Conservation (phyloP, 2,329 filamentous ascomycete genomes). For the Myriosclerotinia scirpicola region DNA sequence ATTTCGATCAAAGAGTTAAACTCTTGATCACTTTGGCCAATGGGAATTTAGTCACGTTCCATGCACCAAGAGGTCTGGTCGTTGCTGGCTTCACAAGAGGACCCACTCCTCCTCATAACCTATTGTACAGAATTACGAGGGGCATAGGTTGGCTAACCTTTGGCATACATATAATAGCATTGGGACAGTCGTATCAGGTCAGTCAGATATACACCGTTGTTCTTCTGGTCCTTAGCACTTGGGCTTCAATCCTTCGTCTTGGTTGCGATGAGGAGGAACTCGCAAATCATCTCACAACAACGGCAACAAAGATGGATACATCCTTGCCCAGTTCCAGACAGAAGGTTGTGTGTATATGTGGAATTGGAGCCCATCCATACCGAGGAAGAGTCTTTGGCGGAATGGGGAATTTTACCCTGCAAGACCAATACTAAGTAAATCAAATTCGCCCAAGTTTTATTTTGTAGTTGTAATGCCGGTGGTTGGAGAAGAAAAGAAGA, state of each 20-base stretch:
- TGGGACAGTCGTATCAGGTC: conserved; percentile 20
- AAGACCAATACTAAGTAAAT: conserved; percentile 1
- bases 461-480: neutral
- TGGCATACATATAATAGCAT: conserved; percentile 19
- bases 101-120: neutral
- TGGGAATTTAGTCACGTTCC: neutral
- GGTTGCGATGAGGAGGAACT: neutral
- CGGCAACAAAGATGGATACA: neutral
- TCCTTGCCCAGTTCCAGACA: neutral
- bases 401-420: conserved; percentile 5
- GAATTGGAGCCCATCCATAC: conserved; percentile 1
- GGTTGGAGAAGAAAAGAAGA: neutral
- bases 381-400: conserved; percentile 10
- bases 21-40: conserved; percentile 1
- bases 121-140: neutral
- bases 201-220: conserved; percentile 18
- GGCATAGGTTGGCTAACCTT: conserved; percentile 4
- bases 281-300: neutral
- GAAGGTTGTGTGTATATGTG: conserved; percentile 12
- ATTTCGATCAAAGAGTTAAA: conserved; percentile 10
- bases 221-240: conserved; percentile 35
- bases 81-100: neutral
- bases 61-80: neutral
- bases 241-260: conserved; percentile 36
- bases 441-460: neutral